Evolutionary conservation across 2,329 filamentous ascomycete genomes (phyloP), one percentile per base, ranked within the genome.

Genomic region (Aspergillus pseudoterreus): DNA sequence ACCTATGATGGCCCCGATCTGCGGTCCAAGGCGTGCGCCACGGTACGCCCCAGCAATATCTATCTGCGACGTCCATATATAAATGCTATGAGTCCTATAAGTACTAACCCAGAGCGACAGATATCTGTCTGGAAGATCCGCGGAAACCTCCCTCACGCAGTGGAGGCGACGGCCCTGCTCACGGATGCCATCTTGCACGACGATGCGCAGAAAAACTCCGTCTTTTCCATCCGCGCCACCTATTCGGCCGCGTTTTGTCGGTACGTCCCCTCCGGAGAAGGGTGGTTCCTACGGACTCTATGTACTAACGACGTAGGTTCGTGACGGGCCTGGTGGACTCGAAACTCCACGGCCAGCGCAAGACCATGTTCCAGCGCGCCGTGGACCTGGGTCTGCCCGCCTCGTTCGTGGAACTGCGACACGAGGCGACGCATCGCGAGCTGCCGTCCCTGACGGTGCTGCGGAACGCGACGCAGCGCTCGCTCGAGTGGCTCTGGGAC

Each of bases 371-470:
- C 55, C 69, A 73, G 46, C 66, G 71, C 17, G 74, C 74, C 4
- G 58, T 68, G 47, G 66, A 72, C 38, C 57, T 75, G 3, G 71
- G 72, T 1, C 58, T 76, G 3, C 74, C 74, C 0, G 83, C 86
- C 0, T 86, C 87, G 0, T 95, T 96, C 70, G 90, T 96, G 49
- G 91, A 95, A 75, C 77, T 95, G 52, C 83, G 92, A 43, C 92
- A 96, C 69, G 88, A 95, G 72, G 89, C 88, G 41, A 95, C 91
- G 38, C 92, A 97, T 69, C 89, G 95, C 69, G 88, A 91, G 66
- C 75, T 96, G 51, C 92, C 92, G 0, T 85, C 86, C 1, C 75
- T 96, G 48, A 78, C 82, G 10, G 84, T 90, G 56, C 75, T 96
- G 55, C 82, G 90, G 47, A 79, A 79, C 33, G 87, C 87, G 1